These are phyloP conservation scores for Entonaema liquescens DNA, from an alignment of 495 filamentous ascomycete genomes.

Conservation along the genomic window DNA sequence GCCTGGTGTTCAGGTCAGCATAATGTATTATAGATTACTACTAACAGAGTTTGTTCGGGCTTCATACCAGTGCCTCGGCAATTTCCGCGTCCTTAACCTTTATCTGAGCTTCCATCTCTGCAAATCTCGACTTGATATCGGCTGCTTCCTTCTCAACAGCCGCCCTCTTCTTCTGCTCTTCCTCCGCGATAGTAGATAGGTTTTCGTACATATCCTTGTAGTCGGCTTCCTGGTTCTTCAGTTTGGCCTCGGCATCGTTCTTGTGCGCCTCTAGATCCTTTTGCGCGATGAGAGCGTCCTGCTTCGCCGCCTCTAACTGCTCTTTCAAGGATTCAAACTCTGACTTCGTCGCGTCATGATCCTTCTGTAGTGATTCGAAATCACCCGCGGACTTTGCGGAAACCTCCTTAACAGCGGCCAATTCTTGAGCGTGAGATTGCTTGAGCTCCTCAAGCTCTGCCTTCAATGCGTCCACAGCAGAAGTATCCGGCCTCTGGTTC, in stretches of 20 bases:
- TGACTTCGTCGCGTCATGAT: constrained; percentile 40
- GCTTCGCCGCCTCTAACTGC: constrained; percentile 47
- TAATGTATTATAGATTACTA: constrained; percentile 4
- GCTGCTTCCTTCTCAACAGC: constrained; percentile 50
- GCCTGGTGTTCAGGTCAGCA: constrained; percentile 39
- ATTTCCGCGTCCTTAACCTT: constrained; percentile 64
- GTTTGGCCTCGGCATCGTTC: constrained; percentile 52
- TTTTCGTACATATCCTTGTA: constrained; percentile 65
- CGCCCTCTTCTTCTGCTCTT: constrained; percentile 55
- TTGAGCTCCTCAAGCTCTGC: constrained; percentile 53
- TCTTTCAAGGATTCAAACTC: constrained; percentile 46
- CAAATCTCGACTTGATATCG: constrained; percentile 50
- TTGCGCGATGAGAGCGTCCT: constrained; percentile 51
- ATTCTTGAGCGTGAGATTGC: constrained; percentile 47
- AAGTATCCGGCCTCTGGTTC: constrained; percentile 62
- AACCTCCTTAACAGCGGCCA: constrained; percentile 37
- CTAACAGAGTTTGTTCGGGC: not conserved
- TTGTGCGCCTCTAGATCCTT: constrained; percentile 58
- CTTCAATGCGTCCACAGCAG: constrained; percentile 54
- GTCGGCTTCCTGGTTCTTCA: constrained; percentile 60
- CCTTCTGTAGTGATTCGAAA: constrained; percentile 37
- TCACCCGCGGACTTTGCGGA: constrained; percentile 31
- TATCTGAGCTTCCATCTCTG: constrained; percentile 56
- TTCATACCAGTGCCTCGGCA: constrained; percentile 60
- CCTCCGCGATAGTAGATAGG: constrained; percentile 58